Conservation (phyloP, 805 yeast species). For the Yarrowia porcina region DNA sequence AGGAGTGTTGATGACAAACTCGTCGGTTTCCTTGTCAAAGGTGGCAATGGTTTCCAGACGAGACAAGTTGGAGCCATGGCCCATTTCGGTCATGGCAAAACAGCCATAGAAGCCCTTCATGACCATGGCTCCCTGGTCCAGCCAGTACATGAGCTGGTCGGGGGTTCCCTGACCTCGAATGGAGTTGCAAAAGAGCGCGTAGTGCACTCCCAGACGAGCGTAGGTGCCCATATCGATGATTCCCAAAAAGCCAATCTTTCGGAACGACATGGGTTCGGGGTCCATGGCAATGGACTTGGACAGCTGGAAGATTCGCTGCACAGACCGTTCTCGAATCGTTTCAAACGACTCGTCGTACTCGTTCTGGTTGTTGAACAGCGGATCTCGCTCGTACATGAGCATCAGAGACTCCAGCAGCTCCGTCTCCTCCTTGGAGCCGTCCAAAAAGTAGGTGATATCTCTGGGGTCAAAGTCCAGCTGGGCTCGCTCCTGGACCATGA, state of each 20-base stretch:
- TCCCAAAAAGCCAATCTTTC: conserved; percentile 34
- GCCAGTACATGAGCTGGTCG: conserved; percentile 82
- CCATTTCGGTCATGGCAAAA: conserved; percentile 89
- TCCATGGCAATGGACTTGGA: conserved; percentile 31
- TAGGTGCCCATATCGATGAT: conserved; percentile 67
- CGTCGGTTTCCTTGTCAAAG: conserved; percentile 60
- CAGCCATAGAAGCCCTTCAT: conserved; percentile 61
- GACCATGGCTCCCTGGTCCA: conserved; percentile 49
- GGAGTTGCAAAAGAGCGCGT: conserved; percentile 78
- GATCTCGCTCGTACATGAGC: conserved; percentile 54
- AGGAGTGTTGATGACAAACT: conserved; percentile 78
- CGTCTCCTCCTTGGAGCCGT: conserved; percentile 44
- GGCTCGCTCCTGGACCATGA: conserved; percentile 43
- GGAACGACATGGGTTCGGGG: conserved; percentile 33
- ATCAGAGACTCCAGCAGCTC: conserved; percentile 41
- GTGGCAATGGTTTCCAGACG: conserved; percentile 88
- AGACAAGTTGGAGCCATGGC: conserved; percentile 92
- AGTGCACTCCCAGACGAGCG: conserved; percentile 84
- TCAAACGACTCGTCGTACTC: conserved; percentile 49
- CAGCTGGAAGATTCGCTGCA: conserved; percentile 37
- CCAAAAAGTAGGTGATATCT: conserved; percentile 44
- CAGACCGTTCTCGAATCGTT: conserved; percentile 40
- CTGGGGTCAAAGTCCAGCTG: conserved; percentile 40
- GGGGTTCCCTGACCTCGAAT: conserved; percentile 84
- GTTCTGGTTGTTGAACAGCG: conserved; percentile 45